Evolutionary conservation across 2,329 filamentous ascomycete genomes (phyloP).

Genomic region (Cryoendolithus antarcticus): DNA sequence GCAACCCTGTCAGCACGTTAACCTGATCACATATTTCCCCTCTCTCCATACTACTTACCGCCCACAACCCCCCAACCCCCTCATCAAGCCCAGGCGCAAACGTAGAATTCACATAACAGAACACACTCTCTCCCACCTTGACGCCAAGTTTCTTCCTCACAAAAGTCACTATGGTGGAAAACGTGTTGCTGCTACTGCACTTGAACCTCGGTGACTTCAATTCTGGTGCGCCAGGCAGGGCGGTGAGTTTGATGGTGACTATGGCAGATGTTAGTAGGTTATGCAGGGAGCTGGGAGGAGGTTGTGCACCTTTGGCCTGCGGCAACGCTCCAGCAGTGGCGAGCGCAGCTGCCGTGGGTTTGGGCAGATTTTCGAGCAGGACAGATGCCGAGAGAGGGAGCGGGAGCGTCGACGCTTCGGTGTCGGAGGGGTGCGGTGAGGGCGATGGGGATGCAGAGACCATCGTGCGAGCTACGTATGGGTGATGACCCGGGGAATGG

Average conservation of each 20-base stretch:
- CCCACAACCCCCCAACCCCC: slow-evolving; percentile 82
- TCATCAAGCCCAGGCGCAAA: slow-evolving; percentile 92
- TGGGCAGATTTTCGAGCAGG: slow-evolving; percentile 49
- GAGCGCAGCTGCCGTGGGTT: slow-evolving; percentile 57
- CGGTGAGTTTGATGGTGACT: slow-evolving; percentile 74
- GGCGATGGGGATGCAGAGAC: slow-evolving; percentile 2
- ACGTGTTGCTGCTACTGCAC: slow-evolving; percentile 65
- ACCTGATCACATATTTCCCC: no score
- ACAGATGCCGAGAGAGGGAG: slow-evolving; percentile 57
- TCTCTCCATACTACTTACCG: no score
- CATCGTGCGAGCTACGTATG: background rate
- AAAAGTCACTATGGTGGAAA: slow-evolving; percentile 78
- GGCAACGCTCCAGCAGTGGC: slow-evolving; percentile 45
- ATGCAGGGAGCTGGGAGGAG: no score
- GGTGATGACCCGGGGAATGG: no score
- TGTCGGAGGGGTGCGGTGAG: background rate
- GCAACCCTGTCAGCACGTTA: slow-evolving; percentile 5
- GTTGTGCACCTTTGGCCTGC: slow-evolving; percentile 33
- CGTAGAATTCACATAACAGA: slow-evolving; percentile 85
- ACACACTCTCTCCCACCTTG: slow-evolving; percentile 58
- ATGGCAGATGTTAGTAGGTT: no score
- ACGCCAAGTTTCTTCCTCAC: slow-evolving; percentile 50
- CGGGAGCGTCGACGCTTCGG: slow-evolving; percentile 31
- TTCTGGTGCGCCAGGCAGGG: slow-evolving; percentile 69
- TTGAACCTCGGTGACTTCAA: slow-evolving; percentile 66